phyloP scores from a whole-genome alignment of 805 yeast species.

The Brettanomyces nanus region DNA sequence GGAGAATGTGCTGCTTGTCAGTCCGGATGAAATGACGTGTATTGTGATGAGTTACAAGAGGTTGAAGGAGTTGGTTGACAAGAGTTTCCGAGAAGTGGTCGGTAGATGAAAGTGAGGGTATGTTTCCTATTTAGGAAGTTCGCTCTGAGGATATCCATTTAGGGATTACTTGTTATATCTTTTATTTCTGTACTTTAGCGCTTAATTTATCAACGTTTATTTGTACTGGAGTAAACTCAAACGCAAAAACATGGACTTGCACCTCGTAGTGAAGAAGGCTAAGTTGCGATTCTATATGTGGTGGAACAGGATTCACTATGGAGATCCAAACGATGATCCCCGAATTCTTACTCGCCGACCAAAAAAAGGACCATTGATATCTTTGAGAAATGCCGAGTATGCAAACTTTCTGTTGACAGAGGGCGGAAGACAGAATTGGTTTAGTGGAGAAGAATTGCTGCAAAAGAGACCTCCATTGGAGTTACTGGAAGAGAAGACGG shows the following conservation, averaged over 20 bases:
- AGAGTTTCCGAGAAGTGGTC: slow-evolving; percentile 48
- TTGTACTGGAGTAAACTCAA: too few species aligned
- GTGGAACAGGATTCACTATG: slow-evolving; percentile 19
- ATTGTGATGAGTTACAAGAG: slow-evolving; percentile 81
- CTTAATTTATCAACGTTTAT: too few species aligned
- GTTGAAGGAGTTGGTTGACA: slow-evolving; percentile 61
- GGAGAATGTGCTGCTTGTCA: slow-evolving; percentile 71
- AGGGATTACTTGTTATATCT: too few species aligned
- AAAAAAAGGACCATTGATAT: slow-evolving; percentile 19
- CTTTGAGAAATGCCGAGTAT: slow-evolving; percentile 19
- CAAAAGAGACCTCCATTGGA: neutral
- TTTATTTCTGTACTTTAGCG: too few species aligned
- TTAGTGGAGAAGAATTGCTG: neutral
- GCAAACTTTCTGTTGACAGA: slow-evolving; percentile 6
- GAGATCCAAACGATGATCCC: slow-evolving; percentile 16
- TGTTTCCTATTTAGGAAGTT: too few species aligned
- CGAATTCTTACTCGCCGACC: slow-evolving; percentile 19
- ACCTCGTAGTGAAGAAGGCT: slow-evolving; percentile 6
- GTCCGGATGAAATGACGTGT: slow-evolving; percentile 80
- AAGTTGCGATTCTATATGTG: slow-evolving; percentile 20
- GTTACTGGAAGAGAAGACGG: neutral
- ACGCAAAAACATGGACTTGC: neutral
- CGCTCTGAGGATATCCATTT: too few species aligned
- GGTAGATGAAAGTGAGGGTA: slow-evolving; percentile 4
- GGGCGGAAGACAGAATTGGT: slow-evolving; percentile 1